Evolutionary conservation across 371 early-diverging fungal genomes (phyloP).

Genomic region (Zopfochytrium polystomum): DNA sequence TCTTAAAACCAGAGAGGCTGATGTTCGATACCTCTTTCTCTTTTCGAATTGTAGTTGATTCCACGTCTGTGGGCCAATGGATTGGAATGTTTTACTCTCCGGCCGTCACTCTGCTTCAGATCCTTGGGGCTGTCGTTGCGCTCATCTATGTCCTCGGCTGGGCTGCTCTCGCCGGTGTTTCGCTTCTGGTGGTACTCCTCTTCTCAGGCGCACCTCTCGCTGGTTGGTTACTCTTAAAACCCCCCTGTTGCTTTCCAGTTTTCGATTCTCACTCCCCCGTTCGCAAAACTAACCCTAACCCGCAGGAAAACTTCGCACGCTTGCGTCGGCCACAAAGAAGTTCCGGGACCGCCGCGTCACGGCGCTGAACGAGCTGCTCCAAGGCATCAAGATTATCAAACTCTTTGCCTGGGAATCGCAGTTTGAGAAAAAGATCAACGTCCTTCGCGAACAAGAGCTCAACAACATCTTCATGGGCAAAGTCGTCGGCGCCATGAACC

Average conservation of each 20-base stretch:
- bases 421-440: constrained; percentile 32
- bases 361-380: no score
- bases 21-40: not conserved
- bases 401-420: constrained; percentile 36
- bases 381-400: no score
- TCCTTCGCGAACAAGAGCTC: constrained; percentile 17
- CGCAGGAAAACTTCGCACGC: constrained; percentile 4
- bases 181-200: constrained; percentile 32
- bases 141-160: constrained; percentile 36
- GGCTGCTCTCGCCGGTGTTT: constrained; percentile 40
- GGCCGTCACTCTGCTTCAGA: constrained; percentile 22
- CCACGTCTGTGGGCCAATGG: constrained; percentile 16
- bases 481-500: constrained; percentile 6
- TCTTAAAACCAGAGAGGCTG: no score
- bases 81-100: constrained; percentile 14
- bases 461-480: no score
- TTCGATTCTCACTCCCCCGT: no score
- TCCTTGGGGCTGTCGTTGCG: constrained; percentile 24
- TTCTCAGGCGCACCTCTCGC: constrained; percentile 28
- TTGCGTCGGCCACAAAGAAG: constrained; percentile 3
- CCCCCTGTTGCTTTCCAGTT: no score
- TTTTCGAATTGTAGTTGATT: constrained; percentile 6
- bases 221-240: no score
- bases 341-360: constrained; percentile 10
- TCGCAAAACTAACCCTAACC: no score